Evolutionary conservation across 768 basidiomycete genomes (phyloP), one percentile per base, ranked within the genome.

Genomic region (Amanita molliuscula): DNA sequence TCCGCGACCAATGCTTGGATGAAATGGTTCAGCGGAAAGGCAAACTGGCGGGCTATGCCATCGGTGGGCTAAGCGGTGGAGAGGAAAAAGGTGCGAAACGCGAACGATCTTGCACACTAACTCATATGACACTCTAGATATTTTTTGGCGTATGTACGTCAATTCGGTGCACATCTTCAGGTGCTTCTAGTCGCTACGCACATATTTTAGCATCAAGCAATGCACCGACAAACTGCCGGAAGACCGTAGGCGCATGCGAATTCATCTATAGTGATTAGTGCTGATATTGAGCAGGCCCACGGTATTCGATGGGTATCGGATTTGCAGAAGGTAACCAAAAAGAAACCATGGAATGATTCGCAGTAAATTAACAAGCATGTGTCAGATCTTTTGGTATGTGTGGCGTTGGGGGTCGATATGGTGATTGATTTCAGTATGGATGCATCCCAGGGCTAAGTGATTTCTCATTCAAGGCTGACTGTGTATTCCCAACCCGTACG

Each of bases 341-440:
- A 58, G 40, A 33, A 58, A 37, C n/a, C n/a, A 47, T 16, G 3
- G 31, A 34, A 18, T 21, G 7, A 7, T 6, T 35, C 44, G 29
- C 15, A 34, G 37, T 34, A 42, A 36, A 8, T 37, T 48, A 20
- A 41, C 29, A 13, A 55, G 16, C 16, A 16, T 16, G 35, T 25
- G 21, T 35, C 53, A 88, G 91, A 95, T 69, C 73, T 95, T 11
- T 68, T 95, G 35, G 90, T 94, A 11, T 93, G 92, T 58, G 82
- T 91, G 18, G 91, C 91, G 4, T 70, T 95, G n/a, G 91, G 91
- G 11, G 76, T 94, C 26, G 91, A 95, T 59, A 94, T 95, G 89
- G 90, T 87, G 54, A 26, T 68, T 28, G 4, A 21, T 20, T 16
- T 25, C 35, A 40, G 13, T 28, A n/a, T 18, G 13, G 18, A 34